These are phyloP conservation scores for Gynandropsis gynandra DNA, from an alignment of 345 rosid species.

Conservation along the genomic window DNA sequence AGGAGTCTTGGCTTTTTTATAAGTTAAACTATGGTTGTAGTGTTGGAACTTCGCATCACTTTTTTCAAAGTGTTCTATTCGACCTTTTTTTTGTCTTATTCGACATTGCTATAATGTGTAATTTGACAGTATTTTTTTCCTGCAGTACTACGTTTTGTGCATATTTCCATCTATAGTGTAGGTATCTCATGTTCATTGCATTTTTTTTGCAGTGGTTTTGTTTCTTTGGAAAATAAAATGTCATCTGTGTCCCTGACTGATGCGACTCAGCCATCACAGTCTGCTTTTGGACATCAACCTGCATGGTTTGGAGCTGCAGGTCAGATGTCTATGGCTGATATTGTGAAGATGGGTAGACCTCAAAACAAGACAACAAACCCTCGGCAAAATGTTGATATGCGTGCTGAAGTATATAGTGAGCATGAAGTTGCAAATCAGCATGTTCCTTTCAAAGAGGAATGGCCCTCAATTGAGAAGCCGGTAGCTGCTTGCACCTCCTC, in stretches of 20 bases:
- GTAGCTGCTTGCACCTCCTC: slow-evolving; percentile 37
- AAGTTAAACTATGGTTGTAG: neutral
- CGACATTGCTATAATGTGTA: neutral
- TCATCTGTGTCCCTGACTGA: slow-evolving; percentile 33
- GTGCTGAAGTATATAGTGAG: slow-evolving; percentile 34
- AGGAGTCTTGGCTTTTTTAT: neutral
- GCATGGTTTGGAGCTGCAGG: slow-evolving; percentile 75
- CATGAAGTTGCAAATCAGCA: slow-evolving; percentile 38
- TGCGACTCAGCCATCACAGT: slow-evolving; percentile 44
- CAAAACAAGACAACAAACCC: slow-evolving; percentile 38
- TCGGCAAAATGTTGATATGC: slow-evolving; percentile 14
- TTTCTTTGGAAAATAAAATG: slow-evolving; percentile 39
- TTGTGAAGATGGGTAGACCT: slow-evolving; percentile 97
- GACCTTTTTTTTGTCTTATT: neutral
- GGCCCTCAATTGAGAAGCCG: slow-evolving; percentile 60
- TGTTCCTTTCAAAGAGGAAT: slow-evolving; percentile 46
- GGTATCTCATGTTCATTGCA: slow-evolving; percentile 23
- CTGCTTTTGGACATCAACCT: slow-evolving; percentile 59
- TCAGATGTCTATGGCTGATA: slow-evolving; percentile 91
- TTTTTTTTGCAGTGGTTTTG: slow-evolving; percentile 52
- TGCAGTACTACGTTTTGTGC: slow-evolving; percentile 2
- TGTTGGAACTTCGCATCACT: slow-evolving; percentile 3
- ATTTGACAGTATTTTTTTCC: neutral
- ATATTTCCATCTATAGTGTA: slow-evolving; percentile 10
- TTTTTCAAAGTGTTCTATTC: neutral